Percentiles rank a stretch among this genome's conserved stretches.
phyloP scores from a whole-genome alignment of 768 basidiomycete genomes.

The Boletellus ananiceps region DNA sequence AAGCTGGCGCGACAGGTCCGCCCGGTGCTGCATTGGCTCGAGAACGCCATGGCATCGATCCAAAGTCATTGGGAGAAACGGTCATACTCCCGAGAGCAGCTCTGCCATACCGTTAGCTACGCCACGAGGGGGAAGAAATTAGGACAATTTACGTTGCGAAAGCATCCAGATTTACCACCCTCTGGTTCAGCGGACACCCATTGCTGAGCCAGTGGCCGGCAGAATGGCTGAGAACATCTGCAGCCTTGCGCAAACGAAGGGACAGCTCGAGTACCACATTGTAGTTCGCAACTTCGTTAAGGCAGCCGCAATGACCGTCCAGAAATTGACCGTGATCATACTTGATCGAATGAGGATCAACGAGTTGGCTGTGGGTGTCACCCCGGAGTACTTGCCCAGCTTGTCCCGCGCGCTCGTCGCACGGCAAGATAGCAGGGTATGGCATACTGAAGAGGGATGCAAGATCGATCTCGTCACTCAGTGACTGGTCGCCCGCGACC shows the following conservation, averaged over 20 bases:
- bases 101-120: conserved; percentile 27
- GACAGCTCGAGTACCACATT: conserved; percentile 63
- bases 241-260: conserved; percentile 54
- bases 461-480: conserved; percentile 39
- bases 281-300: conserved; percentile 51
- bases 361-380: background rate
- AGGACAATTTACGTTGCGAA: conserved; percentile 45
- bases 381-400: conserved; percentile 4
- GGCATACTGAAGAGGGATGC: conserved; percentile 37
- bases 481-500: conserved; percentile 21
- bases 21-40: conserved; percentile 12
- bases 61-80: conserved; percentile 25
- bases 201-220: conserved; percentile 33
- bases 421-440: conserved; percentile 24
- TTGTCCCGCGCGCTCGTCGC: conserved; percentile 12
- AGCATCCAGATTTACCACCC: conserved; percentile 46
- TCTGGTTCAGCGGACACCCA: conserved; percentile 38
- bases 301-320: conserved; percentile 52
- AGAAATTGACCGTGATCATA: conserved; percentile 10
- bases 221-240: conserved; percentile 50
- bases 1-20: conserved; percentile 1
- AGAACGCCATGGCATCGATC: conserved; percentile 7
- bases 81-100: conserved; percentile 38
- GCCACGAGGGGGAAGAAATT: background rate
- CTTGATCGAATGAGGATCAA: conserved; percentile 11